phyloP scores from a whole-genome alignment of 495 filamentous ascomycete species.

The Cryomyces minteri region DNA sequence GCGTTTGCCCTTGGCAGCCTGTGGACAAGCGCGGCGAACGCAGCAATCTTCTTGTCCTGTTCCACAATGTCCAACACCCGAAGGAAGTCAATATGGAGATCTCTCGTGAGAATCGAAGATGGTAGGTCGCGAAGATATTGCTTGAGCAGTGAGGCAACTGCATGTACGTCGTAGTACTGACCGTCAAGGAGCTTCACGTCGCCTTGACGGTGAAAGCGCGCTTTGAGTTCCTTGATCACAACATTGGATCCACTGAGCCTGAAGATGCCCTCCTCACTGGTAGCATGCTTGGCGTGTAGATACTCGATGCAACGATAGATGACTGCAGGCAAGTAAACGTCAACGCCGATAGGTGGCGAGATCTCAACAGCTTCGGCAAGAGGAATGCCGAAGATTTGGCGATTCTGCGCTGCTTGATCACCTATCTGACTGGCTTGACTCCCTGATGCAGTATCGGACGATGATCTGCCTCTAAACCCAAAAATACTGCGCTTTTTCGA shows the following conservation, averaged over 20 bases:
- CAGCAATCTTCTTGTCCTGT: slow-evolving; percentile 48
- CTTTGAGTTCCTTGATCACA: slow-evolving; percentile 75
- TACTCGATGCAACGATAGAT: slow-evolving; percentile 96
- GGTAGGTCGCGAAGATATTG: slow-evolving; percentile 87
- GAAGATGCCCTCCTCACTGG: slow-evolving; percentile 88
- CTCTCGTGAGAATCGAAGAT: slow-evolving; percentile 72
- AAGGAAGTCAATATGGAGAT: slow-evolving; percentile 77
- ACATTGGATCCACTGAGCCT: slow-evolving; percentile 86
- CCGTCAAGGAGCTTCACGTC: slow-evolving; percentile 82
- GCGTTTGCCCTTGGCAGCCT: slow-evolving; percentile 65
- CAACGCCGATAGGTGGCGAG: slow-evolving; percentile 51
- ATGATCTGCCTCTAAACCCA: slow-evolving; percentile 58
- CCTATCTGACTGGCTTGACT: slow-evolving; percentile 2
- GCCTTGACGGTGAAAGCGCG: slow-evolving; percentile 85
- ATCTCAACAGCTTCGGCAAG: slow-evolving; percentile 73
- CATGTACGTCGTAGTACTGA: slow-evolving; percentile 88
- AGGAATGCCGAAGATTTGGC: slow-evolving; percentile 60
- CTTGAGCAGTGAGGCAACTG: slow-evolving; percentile 86
- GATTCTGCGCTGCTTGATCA: background rate
- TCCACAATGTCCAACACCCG: slow-evolving; percentile 52
- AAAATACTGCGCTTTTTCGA: slow-evolving; percentile 82
- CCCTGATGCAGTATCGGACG: slow-evolving; percentile 32
- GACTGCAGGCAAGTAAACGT: slow-evolving; percentile 71
- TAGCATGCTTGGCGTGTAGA: slow-evolving; percentile 64
- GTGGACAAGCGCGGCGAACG: slow-evolving; percentile 73